phyloP scores from a whole-genome alignment of 169 alveolate species.

The Perkinsus chesapeaki region DNA sequence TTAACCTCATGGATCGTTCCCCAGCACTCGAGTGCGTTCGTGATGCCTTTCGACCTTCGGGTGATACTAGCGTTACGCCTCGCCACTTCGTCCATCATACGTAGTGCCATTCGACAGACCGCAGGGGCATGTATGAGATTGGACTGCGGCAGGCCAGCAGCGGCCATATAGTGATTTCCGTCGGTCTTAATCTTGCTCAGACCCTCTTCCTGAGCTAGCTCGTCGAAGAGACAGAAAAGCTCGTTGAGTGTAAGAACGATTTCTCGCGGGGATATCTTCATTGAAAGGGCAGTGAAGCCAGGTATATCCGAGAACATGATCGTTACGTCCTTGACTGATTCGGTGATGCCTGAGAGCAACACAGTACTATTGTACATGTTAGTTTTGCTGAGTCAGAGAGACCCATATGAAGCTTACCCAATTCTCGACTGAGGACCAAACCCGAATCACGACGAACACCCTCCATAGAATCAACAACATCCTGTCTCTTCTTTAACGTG shows the following conservation, averaged over 20 bases:
- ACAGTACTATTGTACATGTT: neutral
- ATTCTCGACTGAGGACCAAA: neutral
- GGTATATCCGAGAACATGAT: neutral
- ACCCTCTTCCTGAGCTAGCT: neutral
- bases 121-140: neutral
- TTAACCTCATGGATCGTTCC: neutral
- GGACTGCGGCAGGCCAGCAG: neutral
- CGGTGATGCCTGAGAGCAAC: neutral
- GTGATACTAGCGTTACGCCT: neutral
- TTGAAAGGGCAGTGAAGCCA: neutral
- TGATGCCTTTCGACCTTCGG: neutral
- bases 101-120: neutral
- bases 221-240: neutral
- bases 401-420: neutral
- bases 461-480: neutral
- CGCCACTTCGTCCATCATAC: constrained; percentile 1
- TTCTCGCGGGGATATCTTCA: neutral
- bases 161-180: neutral
- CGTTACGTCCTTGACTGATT: neutral
- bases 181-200: neutral
- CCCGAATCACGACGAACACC: neutral
- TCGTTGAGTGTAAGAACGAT: neutral
- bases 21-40: neutral
- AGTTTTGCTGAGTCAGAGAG: neutral
- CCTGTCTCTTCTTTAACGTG: neutral